A percentile compares a stretch with the other conserved stretches of the same genome.
phyloP scores from a whole-genome alignment of 306 rosid genomes.

The Nissolia schottii region DNA sequence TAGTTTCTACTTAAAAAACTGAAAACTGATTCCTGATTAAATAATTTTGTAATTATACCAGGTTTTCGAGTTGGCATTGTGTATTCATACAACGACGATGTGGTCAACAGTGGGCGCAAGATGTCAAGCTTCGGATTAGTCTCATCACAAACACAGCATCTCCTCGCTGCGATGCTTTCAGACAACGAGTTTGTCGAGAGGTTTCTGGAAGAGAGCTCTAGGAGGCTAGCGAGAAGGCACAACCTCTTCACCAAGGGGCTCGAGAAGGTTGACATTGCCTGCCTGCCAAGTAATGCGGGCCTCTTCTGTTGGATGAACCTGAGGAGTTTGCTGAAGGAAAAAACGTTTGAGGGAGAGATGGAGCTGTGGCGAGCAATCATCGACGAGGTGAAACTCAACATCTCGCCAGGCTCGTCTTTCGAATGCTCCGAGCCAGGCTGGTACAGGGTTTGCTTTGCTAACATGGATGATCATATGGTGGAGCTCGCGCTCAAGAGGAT shows the following conservation, averaged over 20 bases:
- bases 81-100: slow-evolving; percentile 69
- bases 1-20: too few relatives aligned
- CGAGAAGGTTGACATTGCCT: slow-evolving; percentile 50
- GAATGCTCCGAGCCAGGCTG: slow-evolving; percentile 79
- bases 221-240: slow-evolving; percentile 46
- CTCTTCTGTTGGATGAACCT: slow-evolving; percentile 85
- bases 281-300: slow-evolving; percentile 72
- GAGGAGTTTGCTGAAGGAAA: slow-evolving; percentile 42
- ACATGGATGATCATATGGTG: slow-evolving; percentile 73
- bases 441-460: slow-evolving; percentile 91
- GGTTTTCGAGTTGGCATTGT: slow-evolving; percentile 83
- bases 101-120: slow-evolving; percentile 47
- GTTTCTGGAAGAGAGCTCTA: slow-evolving; percentile 45
- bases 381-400: slow-evolving; percentile 71
- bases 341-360: slow-evolving; percentile 65
- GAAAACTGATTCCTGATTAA: too few relatives aligned
- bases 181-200: slow-evolving; percentile 50
- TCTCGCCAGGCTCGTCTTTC: slow-evolving; percentile 82
- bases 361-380: slow-evolving; percentile 61
- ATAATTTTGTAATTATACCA: too few relatives aligned
- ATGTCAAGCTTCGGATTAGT: slow-evolving; percentile 92
- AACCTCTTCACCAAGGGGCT: slow-evolving; percentile 44
- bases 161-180: slow-evolving; percentile 57
- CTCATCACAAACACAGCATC: slow-evolving; percentile 70
- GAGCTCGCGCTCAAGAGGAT: slow-evolving; percentile 63